Base-by-base conservation (phyloP, 345 rosid genomes). In the Acer yangbiense region DNA sequence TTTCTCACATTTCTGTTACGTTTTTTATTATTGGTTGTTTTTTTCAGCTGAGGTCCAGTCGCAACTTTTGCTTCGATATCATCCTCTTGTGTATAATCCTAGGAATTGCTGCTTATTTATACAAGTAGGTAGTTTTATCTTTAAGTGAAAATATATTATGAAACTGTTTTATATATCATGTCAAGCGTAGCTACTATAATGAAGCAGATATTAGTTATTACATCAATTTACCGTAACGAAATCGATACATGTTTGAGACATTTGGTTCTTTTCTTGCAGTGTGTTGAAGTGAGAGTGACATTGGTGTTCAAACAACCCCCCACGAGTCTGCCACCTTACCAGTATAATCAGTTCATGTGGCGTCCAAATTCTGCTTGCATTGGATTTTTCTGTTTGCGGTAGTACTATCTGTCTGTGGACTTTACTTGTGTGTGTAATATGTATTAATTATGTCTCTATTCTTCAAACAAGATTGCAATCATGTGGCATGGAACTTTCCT, bases 31-130 rank as follows among this genome's bases (percentile, higher is more conserved):
- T 80, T 17, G 29, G 23, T 77, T 43, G 9, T 73, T 75, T 70
- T 21, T 79, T 79, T 9, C 88, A 93, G 97, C 78, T 91, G 86
- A 83, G 98, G 79, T 93, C 98, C 6, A 92, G 98, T 82, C 90
- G 99, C 71, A 93, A 93, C 88, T 92, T 95, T 77, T 95, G 99
- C 90, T 66, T 95, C 35, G 98, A 95, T 82, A 92, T 93, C 82
- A 82, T 89, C 83, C 91, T 95, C 72, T 73, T 95, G 82, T 87
- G 92, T 82, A 68, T 95, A 82, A 78, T 93, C 70, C 82, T 93
- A 21, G 97, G 98, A 65, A 95, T 93, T 60, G 98, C 98, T 74
- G 98, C 97, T 79, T 89, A 89, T 84, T 80, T 95, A 66, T 95
- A 93, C 97, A 89, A 95, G 98, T 91, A 87, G 90, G 90, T 75